These are phyloP conservation scores for Cicer judaicum DNA, from an alignment of 306 rosid species.

Conservation along the genomic window DNA sequence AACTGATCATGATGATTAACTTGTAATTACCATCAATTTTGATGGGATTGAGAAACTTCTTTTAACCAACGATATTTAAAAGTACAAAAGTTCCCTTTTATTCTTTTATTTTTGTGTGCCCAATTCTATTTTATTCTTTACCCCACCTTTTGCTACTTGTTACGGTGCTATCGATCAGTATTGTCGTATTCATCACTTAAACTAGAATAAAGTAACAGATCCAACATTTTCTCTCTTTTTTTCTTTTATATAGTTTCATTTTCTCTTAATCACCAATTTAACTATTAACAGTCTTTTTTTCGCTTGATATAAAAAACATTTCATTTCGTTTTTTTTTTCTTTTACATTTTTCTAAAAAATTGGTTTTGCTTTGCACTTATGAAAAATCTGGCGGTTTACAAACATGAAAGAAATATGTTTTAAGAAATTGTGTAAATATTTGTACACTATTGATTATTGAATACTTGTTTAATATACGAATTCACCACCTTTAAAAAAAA, in stretches of 20 bases:
- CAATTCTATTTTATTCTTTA: not conserved
- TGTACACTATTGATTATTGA: too few species aligned
- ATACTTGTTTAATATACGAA: too few species aligned
- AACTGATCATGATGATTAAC: not conserved
- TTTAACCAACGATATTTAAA: conserved; percentile 29
- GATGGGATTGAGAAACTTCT: conserved; percentile 20
- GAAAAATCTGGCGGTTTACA: not conserved
- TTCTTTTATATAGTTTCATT: not conserved
- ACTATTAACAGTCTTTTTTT: too few species aligned
- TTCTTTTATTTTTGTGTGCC: too few species aligned
- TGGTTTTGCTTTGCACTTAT: not conserved
- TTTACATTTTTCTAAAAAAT: conserved; percentile 2
- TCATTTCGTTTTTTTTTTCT: conserved; percentile 23
- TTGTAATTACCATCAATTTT: conserved; percentile 19
- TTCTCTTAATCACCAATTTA: too few species aligned
- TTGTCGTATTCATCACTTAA: conserved; percentile 30
- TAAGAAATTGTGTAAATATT: too few species aligned
- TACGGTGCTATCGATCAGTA: not conserved
- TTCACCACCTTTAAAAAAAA: too few species aligned
- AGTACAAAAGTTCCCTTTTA: conserved; percentile 5
- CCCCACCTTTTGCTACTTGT: conserved; percentile 20
- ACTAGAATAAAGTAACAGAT: conserved; percentile 31
- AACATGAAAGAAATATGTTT: not conserved
- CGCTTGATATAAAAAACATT: too few species aligned
- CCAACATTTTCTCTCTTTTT: conserved; percentile 28